Conservation (phyloP, 257 asterid genomes). For the Paulownia fortunei region DNA sequence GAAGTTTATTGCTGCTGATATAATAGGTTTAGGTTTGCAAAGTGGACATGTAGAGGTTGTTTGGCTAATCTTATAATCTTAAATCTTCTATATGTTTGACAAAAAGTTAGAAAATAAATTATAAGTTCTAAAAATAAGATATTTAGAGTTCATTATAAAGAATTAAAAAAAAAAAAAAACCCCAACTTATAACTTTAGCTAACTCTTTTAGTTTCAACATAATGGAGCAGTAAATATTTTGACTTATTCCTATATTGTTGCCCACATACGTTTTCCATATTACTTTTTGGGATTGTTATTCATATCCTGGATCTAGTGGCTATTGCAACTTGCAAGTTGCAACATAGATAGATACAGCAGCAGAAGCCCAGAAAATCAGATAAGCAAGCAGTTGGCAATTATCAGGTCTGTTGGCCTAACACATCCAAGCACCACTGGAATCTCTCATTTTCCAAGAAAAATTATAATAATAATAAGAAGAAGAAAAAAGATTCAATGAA, state of each 20-base stretch:
- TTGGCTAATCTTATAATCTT: background rate
- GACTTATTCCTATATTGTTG: background rate
- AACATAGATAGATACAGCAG: background rate
- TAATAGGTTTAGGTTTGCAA: background rate
- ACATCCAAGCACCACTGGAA: conserved; percentile 4
- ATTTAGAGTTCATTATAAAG: too few species aligned
- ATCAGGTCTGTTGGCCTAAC: conserved; percentile 24
- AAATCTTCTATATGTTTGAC: too few species aligned
- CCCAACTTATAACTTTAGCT: background rate
- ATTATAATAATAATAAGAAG: background rate
- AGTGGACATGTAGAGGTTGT: too few species aligned
- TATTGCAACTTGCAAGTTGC: conserved; percentile 9
- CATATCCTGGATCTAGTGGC: background rate
- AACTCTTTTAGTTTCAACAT: background rate
- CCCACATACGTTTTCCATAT: background rate
- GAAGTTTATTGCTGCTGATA: background rate
- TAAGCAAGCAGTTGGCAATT: conserved; percentile 6
- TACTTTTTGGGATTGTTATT: background rate
- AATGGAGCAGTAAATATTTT: background rate
- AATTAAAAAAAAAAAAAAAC: too few species aligned
- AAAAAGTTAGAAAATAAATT: too few species aligned
- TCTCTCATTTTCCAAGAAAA: conserved; percentile 36
- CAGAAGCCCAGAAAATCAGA: conserved; percentile 3
- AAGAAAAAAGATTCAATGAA: background rate
- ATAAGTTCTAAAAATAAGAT: too few species aligned